Evolutionary conservation across 139 green algal genomes (phyloP).

Genomic region (Penium margaritaceum): DNA sequence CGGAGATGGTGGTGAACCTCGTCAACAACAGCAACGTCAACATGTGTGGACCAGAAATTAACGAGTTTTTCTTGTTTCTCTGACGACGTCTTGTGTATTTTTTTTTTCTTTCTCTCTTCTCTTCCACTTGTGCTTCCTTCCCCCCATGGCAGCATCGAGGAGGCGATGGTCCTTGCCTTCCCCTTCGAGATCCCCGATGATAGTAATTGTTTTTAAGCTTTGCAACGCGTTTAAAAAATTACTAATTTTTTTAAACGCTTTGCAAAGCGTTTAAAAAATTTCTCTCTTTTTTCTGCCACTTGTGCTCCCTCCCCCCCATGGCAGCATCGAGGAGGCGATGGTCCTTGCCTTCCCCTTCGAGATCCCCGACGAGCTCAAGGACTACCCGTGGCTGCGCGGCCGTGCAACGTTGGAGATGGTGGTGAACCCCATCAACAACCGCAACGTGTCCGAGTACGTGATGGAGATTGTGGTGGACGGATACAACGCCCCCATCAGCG

Average conservation of each 20-base stretch:
- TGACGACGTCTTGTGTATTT: too few relatives aligned
- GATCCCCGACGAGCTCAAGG: conserved; percentile 76
- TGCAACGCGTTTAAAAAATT: too few relatives aligned
- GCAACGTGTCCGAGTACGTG: conserved; percentile 16
- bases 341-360: conserved; percentile 84
- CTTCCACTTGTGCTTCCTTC: neutral
- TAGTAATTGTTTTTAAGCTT: too few relatives aligned
- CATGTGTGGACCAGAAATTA: conserved; percentile 57
- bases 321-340: conserved; percentile 77
- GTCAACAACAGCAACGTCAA: conserved; percentile 47
- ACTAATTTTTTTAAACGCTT: too few relatives aligned
- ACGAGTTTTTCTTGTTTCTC: too few relatives aligned
- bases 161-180: conserved; percentile 88
- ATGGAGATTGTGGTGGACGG: conserved; percentile 83
- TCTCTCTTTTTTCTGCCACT: too few relatives aligned
- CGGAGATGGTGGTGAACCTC: conserved; percentile 79
- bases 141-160: conserved; percentile 52
- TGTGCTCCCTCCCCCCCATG: neutral
- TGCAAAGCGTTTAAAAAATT: too few relatives aligned
- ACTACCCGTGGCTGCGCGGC: conserved; percentile 84
- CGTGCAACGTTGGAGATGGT: conserved; percentile 85
- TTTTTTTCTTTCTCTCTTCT: too few relatives aligned
- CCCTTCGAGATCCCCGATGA: conserved; percentile 79
- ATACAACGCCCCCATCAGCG: conserved; percentile 89
- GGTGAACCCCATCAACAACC: conserved; percentile 59